Conservation (phyloP, 805 yeast species). For the Nakazawaea pomicola region DNA sequence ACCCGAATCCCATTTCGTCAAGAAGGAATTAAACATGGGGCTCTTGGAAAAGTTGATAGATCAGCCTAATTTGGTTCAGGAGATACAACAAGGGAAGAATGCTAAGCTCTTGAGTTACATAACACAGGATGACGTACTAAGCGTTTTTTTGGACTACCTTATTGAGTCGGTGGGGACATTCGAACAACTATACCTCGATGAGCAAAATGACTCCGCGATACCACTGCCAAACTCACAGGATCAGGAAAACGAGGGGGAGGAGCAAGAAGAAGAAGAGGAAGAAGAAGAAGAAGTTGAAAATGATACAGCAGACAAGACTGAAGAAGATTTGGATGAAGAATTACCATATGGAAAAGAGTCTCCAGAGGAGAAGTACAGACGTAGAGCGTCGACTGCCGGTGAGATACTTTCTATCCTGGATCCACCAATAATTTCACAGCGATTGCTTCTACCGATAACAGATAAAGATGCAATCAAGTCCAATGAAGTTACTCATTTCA, state of each 20-base stretch:
- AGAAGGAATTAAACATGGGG: slow-evolving; percentile 18
- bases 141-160: slow-evolving; percentile 24
- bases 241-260: not conserved
- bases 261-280: not conserved
- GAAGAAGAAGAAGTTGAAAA: not conserved
- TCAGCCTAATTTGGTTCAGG: slow-evolving; percentile 31
- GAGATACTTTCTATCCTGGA: slow-evolving; percentile 79
- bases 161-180: slow-evolving; percentile 18
- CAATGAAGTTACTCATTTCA: slow-evolving; percentile 5
- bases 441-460: slow-evolving; percentile 63
- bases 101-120: slow-evolving; percentile 27
- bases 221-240: too few species aligned
- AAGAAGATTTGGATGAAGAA: slow-evolving; percentile 18
- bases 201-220: not conserved
- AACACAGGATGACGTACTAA: slow-evolving; percentile 26
- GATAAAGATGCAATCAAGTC: slow-evolving; percentile 25
- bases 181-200: slow-evolving; percentile 8
- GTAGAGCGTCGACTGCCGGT: slow-evolving; percentile 53
- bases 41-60: slow-evolving; percentile 29
- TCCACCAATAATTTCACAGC: slow-evolving; percentile 67
- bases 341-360: slow-evolving; percentile 12
- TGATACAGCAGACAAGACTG: slow-evolving; percentile 18
- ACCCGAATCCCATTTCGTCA: not conserved
- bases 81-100: slow-evolving; percentile 29
- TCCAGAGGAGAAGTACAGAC: slow-evolving; percentile 5